Base-by-base conservation (phyloP, 306 rosid genomes). In the Dalbergia oliveri region DNA sequence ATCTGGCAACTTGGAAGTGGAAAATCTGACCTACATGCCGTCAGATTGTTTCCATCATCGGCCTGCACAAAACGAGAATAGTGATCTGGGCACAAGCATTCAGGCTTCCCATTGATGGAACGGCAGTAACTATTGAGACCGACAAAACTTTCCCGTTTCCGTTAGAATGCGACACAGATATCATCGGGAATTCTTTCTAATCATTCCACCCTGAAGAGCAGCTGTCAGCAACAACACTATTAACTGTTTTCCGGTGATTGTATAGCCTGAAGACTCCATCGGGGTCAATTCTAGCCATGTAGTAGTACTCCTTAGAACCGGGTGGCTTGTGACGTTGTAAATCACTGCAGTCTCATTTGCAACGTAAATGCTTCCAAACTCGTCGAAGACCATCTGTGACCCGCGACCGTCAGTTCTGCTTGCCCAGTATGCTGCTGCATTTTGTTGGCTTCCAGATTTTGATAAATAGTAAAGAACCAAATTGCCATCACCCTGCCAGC, bases 1-100 rank as follows among this genome's bases (percentile, higher is more conserved):
- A 3, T 4, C 26, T 76, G 41, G 13, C 85, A 76, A 9, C 50
- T 71, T 1, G 77, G 85, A 3, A 69, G 51, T 1, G 81, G 66
- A 47, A 77, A 85, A 51, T 85, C 70, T 49, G 85, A 85, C 26
- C 66, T 81, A 57, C 90, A 87, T 8, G 82, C 73, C 8, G 31
- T 35, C 5, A 67, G 77, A 56, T 83, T 56, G 18, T 72, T 50
- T 11, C 1, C 31, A 26, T 47, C 53, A 47, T 12, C 12, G 14
- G 53, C 15, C 15, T 9, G 53, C 5, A 9, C 13, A 47, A 47
- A 47, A 11, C 1, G 5, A 13, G 53, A 47, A 47, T 47, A 47
- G 12, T 47, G 12, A 9, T 47, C n/a, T 4, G 53, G 53, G 13
- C 53, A 47, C 53, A 11, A 10, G 4, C 53, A 47, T 11, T 47